Conservation (phyloP, 176 grass and related monocot genomes). For the Tillandsia fasciculata region DNA sequence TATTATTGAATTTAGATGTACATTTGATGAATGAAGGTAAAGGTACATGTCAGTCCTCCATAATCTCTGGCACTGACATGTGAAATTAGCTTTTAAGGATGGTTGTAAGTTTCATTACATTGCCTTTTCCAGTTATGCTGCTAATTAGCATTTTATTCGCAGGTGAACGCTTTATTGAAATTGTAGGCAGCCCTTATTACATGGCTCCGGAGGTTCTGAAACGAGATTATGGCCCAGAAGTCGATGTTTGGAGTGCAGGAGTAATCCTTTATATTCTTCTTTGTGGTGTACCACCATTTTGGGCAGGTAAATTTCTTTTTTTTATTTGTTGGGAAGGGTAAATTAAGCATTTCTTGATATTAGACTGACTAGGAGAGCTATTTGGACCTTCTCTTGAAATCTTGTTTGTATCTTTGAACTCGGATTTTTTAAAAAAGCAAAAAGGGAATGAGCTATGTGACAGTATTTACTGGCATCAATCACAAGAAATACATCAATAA, state of each 20-base stretch:
- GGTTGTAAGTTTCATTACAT: conserved; percentile 5
- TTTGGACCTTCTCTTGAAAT: background rate
- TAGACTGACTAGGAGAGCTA: background rate
- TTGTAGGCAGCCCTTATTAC: conserved; percentile 98
- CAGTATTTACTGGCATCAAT: background rate
- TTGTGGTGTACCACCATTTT: conserved; percentile 93
- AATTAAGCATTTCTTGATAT: too few species aligned
- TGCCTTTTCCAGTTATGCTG: conserved; percentile 10
- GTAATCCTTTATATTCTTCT: conserved; percentile 97
- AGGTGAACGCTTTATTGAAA: conserved; percentile 87
- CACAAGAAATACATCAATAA: background rate
- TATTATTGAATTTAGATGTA: background rate
- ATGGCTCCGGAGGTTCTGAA: conserved; percentile 98
- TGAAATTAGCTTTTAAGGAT: background rate
- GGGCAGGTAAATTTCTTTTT: conserved; percentile 56
- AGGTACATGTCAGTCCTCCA: background rate
- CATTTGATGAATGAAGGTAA: conserved; percentile 10
- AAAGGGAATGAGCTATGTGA: background rate
- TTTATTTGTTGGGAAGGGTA: background rate
- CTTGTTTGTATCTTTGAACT: background rate
- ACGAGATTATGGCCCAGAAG: conserved; percentile 88
- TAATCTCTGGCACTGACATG: background rate
- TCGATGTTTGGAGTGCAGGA: conserved; percentile 98
- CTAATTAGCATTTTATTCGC: conserved; percentile 14
- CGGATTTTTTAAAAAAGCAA: conserved; percentile 12